phyloP scores from a whole-genome alignment of 371 early-diverging fungal genomes.

The Coemansia sp. region DNA sequence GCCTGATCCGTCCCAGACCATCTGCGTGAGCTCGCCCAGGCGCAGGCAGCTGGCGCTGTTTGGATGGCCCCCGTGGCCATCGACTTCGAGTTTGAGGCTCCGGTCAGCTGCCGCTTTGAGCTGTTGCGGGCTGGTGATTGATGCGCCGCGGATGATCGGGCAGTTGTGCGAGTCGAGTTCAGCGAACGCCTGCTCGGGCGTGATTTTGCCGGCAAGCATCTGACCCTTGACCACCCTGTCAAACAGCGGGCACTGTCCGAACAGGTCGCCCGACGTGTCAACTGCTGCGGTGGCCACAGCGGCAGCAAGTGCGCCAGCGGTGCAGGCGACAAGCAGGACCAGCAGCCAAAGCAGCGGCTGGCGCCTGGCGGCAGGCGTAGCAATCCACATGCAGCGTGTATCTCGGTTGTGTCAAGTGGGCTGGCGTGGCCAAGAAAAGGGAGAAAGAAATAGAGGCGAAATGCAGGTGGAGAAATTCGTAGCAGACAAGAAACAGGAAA shows the following conservation, averaged over 20 bases:
- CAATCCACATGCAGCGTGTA: neutral
- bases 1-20: slow-evolving; percentile 18
- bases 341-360: slow-evolving; percentile 5
- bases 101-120: slow-evolving; percentile 30
- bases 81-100: slow-evolving; percentile 7
- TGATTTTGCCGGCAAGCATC: slow-evolving; percentile 36
- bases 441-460: neutral
- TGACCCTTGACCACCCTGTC: slow-evolving; percentile 35
- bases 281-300: neutral
- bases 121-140: slow-evolving; percentile 40
- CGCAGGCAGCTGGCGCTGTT: slow-evolving; percentile 15
- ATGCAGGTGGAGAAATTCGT: neutral
- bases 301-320: neutral
- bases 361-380: neutral
- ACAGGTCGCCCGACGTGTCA: slow-evolving; percentile 7
- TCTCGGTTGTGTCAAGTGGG: neutral
- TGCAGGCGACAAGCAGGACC: slow-evolving; percentile 5
- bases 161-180: slow-evolving; percentile 45
- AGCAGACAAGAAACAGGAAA: neutral
- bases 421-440: neutral
- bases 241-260: slow-evolving; percentile 44
- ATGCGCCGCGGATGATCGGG: slow-evolving; percentile 47
- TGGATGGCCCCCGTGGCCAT: slow-evolving; percentile 8
- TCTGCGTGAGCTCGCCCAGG: slow-evolving; percentile 16
- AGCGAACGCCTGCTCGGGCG: slow-evolving; percentile 38